These are phyloP conservation scores for Fonsecaea multimorphosa DNA, from an alignment of 2,329 filamentous ascomycete genomes.

Conservation along the genomic window DNA sequence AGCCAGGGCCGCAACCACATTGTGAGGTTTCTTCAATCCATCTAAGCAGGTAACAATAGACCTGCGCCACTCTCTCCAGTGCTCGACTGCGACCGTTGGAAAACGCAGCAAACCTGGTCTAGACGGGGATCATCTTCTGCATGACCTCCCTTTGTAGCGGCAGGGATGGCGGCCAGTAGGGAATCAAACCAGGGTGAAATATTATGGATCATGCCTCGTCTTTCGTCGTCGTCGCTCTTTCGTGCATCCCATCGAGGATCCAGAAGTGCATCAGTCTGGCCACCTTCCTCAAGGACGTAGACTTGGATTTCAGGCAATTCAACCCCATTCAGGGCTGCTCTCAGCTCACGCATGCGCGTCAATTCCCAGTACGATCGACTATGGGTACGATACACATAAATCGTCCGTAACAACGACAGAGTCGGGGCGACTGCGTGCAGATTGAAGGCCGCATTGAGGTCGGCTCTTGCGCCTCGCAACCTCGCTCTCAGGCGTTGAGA, in stretches of 20 bases:
- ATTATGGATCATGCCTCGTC: constrained; percentile 11
- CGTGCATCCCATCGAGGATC: constrained; percentile 33
- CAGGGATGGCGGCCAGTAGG: constrained; percentile 7
- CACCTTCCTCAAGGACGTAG: constrained; percentile 10
- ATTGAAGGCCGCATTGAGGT: not conserved
- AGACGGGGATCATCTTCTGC: not conserved
- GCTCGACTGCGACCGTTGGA: not conserved
- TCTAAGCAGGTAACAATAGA: constrained; percentile 1
- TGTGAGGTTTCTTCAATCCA: constrained; percentile 28
- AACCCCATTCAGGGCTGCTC: not conserved
- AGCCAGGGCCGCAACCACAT: constrained; percentile 47
- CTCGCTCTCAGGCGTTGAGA: constrained; percentile 31
- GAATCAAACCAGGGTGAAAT: constrained; percentile 21
- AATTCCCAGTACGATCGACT: constrained; percentile 22
- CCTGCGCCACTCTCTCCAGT: not conserved
- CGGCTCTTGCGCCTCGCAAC: constrained; percentile 21
- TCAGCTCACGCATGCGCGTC: constrained; percentile 17
- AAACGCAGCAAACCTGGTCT: constrained; percentile 22
- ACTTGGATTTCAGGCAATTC: constrained; percentile 19
- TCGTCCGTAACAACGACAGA: constrained; percentile 14
- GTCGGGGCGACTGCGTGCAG: not conserved
- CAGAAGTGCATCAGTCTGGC: constrained; percentile 17
- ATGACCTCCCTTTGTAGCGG: not conserved
- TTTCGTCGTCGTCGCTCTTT: constrained; percentile 13
- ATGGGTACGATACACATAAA: constrained; percentile 21